Evolutionary conservation across 2,329 filamentous ascomycete species (phyloP), one percentile per base, ranked within the genome.

Genomic region (Penicillium sp.): DNA sequence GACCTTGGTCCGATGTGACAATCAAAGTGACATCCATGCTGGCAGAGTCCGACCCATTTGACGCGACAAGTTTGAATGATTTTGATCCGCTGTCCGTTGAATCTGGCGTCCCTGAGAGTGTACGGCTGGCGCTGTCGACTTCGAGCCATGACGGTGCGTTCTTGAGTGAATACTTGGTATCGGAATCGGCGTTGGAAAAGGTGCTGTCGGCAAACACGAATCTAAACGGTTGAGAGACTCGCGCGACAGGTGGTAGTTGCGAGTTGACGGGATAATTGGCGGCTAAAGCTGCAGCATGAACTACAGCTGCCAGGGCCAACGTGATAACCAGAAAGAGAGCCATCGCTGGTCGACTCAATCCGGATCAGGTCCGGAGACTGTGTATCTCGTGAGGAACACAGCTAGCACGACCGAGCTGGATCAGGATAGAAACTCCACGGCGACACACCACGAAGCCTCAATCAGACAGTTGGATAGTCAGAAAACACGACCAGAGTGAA

Each of bases 231-330:
- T 89, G 73, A 44, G 84, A 85, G 62, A 91, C 82, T 66, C 90
- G 85, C 22, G 91, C 92, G 57, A 93, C 89, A 3, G 90, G 89
- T 35, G 92, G 92, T 0, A 96, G 84, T 76, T 97, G 93, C 2
- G 91, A 88, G 77, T 95, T 96, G 76, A 96, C 83, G 0, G 92
- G 92, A 69, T 93, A 94, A 51, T 81, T 81, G 53, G 82, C 72
- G 28, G 60, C 66, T 71, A 65, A 79, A 75, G 61, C 71, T 71
- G 65, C 66, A 51, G 79, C 80, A 62, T 69, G 65, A 24, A 74
- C 71, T 61, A 69, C 66, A 67, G 67, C 63, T 38, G 74, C 54
- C 22, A 76, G 62, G 22, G 66, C 62, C 59, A 77, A 60, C 51
- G 72, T 35, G 40, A 72, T 61, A 60, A 71, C 56, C 49, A 73